Conservation (phyloP, 805 yeast genomes). For the Metschnikowia sp. region DNA sequence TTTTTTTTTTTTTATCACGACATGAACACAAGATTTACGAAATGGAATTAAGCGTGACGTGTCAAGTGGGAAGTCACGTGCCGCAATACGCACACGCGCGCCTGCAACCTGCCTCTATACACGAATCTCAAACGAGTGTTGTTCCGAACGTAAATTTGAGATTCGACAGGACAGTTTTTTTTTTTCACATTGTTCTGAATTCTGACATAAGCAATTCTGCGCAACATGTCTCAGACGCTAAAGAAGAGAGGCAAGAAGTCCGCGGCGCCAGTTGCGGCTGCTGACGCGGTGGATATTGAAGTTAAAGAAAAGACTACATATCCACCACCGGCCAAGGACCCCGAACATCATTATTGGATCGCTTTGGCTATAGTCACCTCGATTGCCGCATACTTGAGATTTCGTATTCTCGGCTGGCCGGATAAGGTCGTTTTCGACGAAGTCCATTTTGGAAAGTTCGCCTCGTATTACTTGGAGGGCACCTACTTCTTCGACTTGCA, state of each 20-base stretch:
- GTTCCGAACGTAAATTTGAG: neutral
- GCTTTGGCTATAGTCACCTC: constrained; percentile 39
- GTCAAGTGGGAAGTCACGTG: constrained; percentile 1
- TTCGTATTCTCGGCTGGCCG: constrained; percentile 60
- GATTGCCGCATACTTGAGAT: constrained; percentile 51
- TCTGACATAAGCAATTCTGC: neutral
- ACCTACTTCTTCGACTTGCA: constrained; percentile 95
- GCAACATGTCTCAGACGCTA: constrained; percentile 26
- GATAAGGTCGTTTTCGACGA: constrained; percentile 81
- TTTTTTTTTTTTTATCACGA: neutral
- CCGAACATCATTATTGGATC: constrained; percentile 29
- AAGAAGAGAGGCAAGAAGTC: constrained; percentile 28
- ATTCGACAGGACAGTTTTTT: neutral
- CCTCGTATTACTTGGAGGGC: constrained; percentile 80
- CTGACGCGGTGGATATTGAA: constrained; percentile 1
- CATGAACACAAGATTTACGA: neutral
- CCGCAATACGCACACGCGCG: neutral
- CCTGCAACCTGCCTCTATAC: neutral
- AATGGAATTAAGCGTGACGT: neutral
- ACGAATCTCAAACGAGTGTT: neutral
- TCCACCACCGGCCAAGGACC: constrained; percentile 17
- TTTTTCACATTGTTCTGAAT: neutral
- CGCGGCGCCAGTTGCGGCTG: constrained; percentile 2
- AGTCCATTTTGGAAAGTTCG: constrained; percentile 84
- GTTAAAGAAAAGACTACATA: neutral